Percentiles rank a stretch among this genome's conserved stretches.
Evolutionary conservation across 352 stramenopile species (phyloP).

Genomic region (Lagenidium giganteum): DNA sequence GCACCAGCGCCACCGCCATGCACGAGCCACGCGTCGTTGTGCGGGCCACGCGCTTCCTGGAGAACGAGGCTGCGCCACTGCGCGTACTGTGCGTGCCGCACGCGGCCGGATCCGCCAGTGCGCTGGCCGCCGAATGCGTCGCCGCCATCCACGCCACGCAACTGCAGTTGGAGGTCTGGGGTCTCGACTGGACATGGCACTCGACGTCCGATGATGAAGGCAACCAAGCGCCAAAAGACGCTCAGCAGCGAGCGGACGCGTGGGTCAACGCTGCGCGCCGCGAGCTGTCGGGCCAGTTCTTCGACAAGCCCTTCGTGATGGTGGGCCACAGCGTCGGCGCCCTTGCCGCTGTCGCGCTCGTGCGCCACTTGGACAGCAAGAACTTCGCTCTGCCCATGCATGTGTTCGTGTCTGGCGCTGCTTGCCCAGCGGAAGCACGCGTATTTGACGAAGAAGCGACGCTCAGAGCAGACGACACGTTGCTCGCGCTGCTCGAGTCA

Average conservation of each 20-base stretch:
- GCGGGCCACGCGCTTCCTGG: slow-evolving; percentile 50
- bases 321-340: slow-evolving; percentile 69
- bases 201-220: too few relatives aligned
- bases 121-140: slow-evolving; percentile 40
- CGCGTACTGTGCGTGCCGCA: slow-evolving; percentile 59
- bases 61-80: slow-evolving; percentile 55
- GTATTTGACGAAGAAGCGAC: slow-evolving; percentile 25
- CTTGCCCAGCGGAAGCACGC: slow-evolving; percentile 22
- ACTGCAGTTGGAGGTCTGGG: slow-evolving; percentile 48
- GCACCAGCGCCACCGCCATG: slow-evolving; percentile 1
- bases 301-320: slow-evolving; percentile 70
- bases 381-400: slow-evolving; percentile 50
- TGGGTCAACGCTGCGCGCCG: slow-evolving; percentile 33
- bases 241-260: slow-evolving; percentile 26
- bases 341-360: slow-evolving; percentile 44
- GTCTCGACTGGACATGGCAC: slow-evolving; percentile 73
- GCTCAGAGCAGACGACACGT: slow-evolving; percentile 24
- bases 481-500: slow-evolving; percentile 38
- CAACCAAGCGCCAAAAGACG: slow-evolving; percentile 1
- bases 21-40: too few relatives aligned
- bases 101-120: slow-evolving; percentile 34
- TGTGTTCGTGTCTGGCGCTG: slow-evolving; percentile 53
- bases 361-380: slow-evolving; percentile 32
- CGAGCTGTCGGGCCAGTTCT: slow-evolving; percentile 34
- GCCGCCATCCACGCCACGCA: slow-evolving; percentile 28